These are phyloP conservation scores for Fusarium brevicatenulatum DNA, from an alignment of 2,329 filamentous ascomycete genomes.

Conservation along the genomic window DNA sequence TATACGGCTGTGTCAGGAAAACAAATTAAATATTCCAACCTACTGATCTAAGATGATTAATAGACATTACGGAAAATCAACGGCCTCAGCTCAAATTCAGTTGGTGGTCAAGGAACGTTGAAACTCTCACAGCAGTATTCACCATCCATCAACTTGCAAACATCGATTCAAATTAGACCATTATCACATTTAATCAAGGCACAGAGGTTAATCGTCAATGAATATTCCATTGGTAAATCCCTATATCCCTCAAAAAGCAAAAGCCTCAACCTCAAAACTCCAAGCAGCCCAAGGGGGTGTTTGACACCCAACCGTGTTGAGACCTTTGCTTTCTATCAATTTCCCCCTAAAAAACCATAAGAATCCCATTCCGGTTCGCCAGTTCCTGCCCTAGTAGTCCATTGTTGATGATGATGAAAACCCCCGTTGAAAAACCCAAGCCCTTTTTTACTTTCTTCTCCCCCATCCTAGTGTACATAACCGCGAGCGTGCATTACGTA, in stretches of 20 bases:
- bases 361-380: conserved; percentile 16
- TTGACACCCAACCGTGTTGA: conserved; percentile 21
- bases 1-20: neutral
- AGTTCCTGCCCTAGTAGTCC: neutral
- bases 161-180: neutral
- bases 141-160: neutral
- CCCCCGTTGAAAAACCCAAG: neutral
- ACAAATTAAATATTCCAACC: too few relatives aligned
- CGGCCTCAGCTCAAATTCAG: neutral
- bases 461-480: conserved; percentile 23
- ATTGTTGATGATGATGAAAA: neutral
- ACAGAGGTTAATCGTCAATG: conserved; percentile 13
- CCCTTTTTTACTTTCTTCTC: conserved; percentile 7
- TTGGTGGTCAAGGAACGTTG: neutral
- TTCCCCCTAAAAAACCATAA: conserved; percentile 2
- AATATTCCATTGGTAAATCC: conserved; percentile 25
- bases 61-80: neutral
- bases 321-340: conserved; percentile 37
- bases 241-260: conserved; percentile 26
- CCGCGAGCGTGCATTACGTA: conserved; percentile 21
- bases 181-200: neutral
- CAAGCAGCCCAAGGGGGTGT: conserved; percentile 16
- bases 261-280: conserved; percentile 33
- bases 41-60: neutral
- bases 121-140: neutral